Conservation (phyloP, 164 flowering plant species). For the Annona squamosa region DNA sequence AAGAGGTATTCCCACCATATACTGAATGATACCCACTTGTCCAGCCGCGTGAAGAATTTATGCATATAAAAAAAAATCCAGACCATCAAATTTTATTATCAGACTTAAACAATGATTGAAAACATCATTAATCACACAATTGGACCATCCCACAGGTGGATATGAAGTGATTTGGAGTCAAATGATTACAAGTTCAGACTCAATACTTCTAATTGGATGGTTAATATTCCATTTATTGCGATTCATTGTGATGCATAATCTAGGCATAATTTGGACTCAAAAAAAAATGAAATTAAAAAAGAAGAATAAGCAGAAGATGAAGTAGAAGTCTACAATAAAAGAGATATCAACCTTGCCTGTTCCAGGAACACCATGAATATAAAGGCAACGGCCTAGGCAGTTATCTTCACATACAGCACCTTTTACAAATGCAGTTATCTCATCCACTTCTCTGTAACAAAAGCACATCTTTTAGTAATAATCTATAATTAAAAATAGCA, state of each 20-base stretch:
- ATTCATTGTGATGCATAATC: background rate
- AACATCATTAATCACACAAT: background rate
- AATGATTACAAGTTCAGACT: background rate
- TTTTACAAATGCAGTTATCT: slow-evolving; percentile 73
- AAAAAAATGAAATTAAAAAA: background rate
- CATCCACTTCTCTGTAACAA: slow-evolving; percentile 79
- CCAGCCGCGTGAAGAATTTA: background rate
- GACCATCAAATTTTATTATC: background rate
- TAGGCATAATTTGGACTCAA: background rate
- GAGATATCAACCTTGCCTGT: slow-evolving; percentile 76
- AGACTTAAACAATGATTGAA: background rate
- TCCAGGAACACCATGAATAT: slow-evolving; percentile 99
- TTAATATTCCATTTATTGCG: background rate
- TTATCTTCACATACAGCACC: slow-evolving; percentile 77
- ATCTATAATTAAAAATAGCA: background rate
- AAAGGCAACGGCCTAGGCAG: slow-evolving; percentile 91
- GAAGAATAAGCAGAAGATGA: background rate
- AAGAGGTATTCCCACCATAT: background rate
- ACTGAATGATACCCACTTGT: background rate
- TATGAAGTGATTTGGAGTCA: background rate
- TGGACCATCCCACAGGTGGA: background rate
- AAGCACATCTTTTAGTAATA: slow-evolving; percentile 1
- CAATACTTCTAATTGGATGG: background rate
- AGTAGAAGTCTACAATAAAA: background rate
- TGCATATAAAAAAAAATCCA: background rate